Evolutionary conservation across 208 protist genomes (phyloP).

Genomic region (Kentomonas sorsogonicus): DNA sequence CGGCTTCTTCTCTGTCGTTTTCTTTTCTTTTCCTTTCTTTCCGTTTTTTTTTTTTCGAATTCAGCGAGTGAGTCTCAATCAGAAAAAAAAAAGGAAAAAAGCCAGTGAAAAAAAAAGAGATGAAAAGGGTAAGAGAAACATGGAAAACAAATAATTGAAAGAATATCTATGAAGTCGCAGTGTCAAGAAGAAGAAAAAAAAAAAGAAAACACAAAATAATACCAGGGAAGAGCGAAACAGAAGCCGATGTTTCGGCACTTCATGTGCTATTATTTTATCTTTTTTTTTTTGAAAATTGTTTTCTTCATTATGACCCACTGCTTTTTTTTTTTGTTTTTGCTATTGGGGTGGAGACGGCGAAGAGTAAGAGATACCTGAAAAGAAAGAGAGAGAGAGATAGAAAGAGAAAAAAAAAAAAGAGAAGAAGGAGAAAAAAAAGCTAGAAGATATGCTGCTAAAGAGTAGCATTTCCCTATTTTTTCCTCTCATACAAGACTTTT

Average conservation of each 20-base stretch:
- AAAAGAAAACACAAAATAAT: not conserved
- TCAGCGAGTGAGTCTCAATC: too few relatives aligned
- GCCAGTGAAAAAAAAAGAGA: not conserved
- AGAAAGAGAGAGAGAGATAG: not conserved
- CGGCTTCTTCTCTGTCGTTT: too few relatives aligned
- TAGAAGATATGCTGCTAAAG: too few relatives aligned
- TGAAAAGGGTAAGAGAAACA: not conserved
- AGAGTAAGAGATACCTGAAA: not conserved
- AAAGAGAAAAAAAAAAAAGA: slow-evolving; percentile 2
- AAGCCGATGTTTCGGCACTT: not conserved
- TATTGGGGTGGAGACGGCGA: not conserved
- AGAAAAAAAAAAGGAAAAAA: not conserved
- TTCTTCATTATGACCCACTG: too few relatives aligned
- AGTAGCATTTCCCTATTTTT: too few relatives aligned
- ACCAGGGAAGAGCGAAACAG: not conserved
- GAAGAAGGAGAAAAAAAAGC: not conserved
- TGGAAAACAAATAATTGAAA: not conserved
- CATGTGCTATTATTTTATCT: not conserved
- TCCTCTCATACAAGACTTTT: too few relatives aligned
- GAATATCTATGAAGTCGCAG: not conserved
- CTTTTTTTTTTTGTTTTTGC: not conserved
- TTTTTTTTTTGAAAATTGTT: not conserved
- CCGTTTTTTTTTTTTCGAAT: too few relatives aligned
- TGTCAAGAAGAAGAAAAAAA: not conserved
- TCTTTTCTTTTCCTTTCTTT: too few relatives aligned